A percentile compares a stretch with the other conserved stretches of the same genome.
Conservation (phyloP, 345 rosid genomes). For the Citrus trifoliata region DNA sequence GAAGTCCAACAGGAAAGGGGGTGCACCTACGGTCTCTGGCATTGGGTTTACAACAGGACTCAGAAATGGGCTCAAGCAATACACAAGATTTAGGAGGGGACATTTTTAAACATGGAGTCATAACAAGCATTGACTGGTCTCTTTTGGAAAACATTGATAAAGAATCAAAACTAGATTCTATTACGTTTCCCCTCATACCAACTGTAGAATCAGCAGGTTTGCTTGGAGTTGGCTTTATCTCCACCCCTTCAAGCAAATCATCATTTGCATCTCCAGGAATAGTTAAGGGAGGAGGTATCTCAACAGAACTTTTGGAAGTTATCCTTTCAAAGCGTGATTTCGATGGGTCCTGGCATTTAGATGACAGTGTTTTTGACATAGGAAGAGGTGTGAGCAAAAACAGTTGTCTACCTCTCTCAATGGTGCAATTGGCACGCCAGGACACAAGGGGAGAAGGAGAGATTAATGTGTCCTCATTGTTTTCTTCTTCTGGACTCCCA, state of each 20-base stretch:
- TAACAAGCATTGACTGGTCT: slow-evolving; percentile 41
- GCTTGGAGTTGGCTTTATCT: slow-evolving; percentile 26
- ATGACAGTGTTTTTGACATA: slow-evolving; percentile 47
- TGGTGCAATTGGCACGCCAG: slow-evolving; percentile 66
- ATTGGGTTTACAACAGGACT: slow-evolving; percentile 29
- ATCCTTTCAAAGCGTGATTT: slow-evolving; percentile 35
- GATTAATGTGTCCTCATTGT: slow-evolving; percentile 43
- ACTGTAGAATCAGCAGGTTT: slow-evolving; percentile 31
- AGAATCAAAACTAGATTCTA: slow-evolving; percentile 32
- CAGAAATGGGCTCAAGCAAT: slow-evolving; percentile 57
- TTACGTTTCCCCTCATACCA: slow-evolving; percentile 14
- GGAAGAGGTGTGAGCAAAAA: slow-evolving; percentile 87
- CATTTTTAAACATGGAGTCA: slow-evolving; percentile 74
- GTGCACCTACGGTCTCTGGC: slow-evolving; percentile 41
- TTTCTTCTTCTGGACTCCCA: slow-evolving; percentile 65
- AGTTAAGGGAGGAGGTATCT: slow-evolving; percentile 27
- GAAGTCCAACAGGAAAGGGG: slow-evolving; percentile 50
- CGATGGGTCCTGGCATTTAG: slow-evolving; percentile 38
- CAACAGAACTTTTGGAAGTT: slow-evolving; percentile 23
- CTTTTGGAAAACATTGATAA: slow-evolving; percentile 35
- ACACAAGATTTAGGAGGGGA: slow-evolving; percentile 83
- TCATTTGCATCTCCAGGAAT: slow-evolving; percentile 35
- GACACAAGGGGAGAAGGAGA: slow-evolving; percentile 95
- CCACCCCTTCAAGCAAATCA: slow-evolving; percentile 30
- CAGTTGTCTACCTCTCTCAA: slow-evolving; percentile 68